Evolutionary conservation across 1,284 basidiomycete species (phyloP), one percentile per base, ranked within the genome.

Genomic region (Ceratobasidium sp.): DNA sequence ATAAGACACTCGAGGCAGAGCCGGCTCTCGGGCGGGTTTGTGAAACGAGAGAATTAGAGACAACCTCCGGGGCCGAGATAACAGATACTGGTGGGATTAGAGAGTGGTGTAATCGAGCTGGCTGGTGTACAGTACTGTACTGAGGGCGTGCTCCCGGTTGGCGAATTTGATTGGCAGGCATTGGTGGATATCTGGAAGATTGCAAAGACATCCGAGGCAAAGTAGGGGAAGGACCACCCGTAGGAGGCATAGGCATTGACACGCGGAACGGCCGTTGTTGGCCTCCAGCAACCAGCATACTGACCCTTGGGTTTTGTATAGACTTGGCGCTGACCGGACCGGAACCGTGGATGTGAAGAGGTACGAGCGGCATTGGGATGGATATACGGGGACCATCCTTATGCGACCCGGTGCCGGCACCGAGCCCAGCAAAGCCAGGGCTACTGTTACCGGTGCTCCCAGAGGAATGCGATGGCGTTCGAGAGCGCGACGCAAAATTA

Each of bases 391-490:
- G 62, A 12, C 1, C 10, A 2, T 17, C 22, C 38, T 54, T 65
- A 27, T 49, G 31, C 25, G 50, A 13, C 25, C 38, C 50, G 22
- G 62, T 17, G 12, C 62, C 50, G 3, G 62, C 49, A 22, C 62
- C 62, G 32, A 65, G 12, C 1, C 62, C 62, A 6, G 50, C 62
- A 54, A 65, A 65, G 32, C 62, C 50, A 7, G 62, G 34, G 31
- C 43, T 31, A 12, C 49, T 31, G 10, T n/a, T 38, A 38, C 34
- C 52, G 32, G 47, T 22, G 7, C 35, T 53, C 35, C 49, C 49
- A 17, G 62, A 65, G 2, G 62, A 65, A 20, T 65, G 10, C 1
- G 62, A 65, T 27, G 62, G 43, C 13, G 62, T 29, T 17, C 62
- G 34, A 6, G 62, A 65, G 31, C 50, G 45, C 25, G 25, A 32